Evolutionary conservation across 2,329 filamentous ascomycete genomes (phyloP).

Genomic region (Talaromyces amestolkiae): DNA sequence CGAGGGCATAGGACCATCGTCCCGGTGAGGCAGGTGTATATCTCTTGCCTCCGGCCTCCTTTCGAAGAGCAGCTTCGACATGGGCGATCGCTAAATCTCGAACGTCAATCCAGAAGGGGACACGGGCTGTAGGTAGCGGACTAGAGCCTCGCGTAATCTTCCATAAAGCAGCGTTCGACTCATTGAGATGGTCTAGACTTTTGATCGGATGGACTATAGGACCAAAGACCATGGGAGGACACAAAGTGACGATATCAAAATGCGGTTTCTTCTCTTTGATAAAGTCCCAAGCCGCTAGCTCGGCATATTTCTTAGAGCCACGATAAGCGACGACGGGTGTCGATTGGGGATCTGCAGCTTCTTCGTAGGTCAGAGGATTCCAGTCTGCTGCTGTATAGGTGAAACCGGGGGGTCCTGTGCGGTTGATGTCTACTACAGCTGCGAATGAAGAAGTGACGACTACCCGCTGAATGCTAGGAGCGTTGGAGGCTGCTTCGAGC

Average conservation of each 20-base stretch:
- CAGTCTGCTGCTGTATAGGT: conserved; percentile 18
- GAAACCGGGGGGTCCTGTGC: conserved; percentile 12
- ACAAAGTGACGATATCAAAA: conserved; percentile 48
- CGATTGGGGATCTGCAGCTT: conserved; percentile 9
- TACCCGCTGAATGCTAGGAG: conserved; percentile 12
- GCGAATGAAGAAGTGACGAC: conserved; percentile 20
- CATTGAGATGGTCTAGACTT: conserved; percentile 39
- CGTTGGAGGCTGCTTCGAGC: conserved; percentile 10
- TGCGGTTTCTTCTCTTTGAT: conserved; percentile 31
- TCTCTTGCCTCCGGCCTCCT: conserved; percentile 34
- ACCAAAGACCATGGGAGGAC: conserved; percentile 49
- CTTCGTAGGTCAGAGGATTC: conserved; percentile 20
- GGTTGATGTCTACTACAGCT: conserved; percentile 14
- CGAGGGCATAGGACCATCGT: conserved; percentile 48
- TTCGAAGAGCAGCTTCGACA: conserved; percentile 42
- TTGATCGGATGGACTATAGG: conserved; percentile 44
- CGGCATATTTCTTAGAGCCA: conserved; percentile 20
- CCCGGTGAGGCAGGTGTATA: conserved; percentile 45
- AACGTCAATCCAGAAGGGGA: conserved; percentile 45
- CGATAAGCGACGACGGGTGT: conserved; percentile 18
- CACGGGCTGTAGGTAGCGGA: conserved; percentile 36
- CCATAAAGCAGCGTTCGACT: conserved; percentile 46
- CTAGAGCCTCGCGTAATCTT: conserved; percentile 38
- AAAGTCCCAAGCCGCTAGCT: conserved; percentile 32
- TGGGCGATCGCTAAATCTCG: conserved; percentile 49